phyloP scores from a whole-genome alignment of 352 stramenopile species.

The Pythium oligandrum region DNA sequence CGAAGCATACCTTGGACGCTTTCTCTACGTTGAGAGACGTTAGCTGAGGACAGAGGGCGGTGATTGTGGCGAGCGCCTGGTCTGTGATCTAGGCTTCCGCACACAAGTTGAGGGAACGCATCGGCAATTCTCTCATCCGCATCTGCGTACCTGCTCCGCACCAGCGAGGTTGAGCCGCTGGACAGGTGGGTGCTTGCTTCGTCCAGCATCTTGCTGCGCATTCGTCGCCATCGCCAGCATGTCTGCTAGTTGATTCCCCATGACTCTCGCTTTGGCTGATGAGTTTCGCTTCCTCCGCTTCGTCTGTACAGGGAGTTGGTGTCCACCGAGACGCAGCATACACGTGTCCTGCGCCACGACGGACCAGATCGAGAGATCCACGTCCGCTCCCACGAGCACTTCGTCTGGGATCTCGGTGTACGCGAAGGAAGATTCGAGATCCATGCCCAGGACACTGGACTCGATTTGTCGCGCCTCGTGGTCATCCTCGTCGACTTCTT shows the following conservation, averaged over 20 bases:
- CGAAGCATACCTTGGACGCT: slow-evolving; percentile 29
- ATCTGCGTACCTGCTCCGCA: slow-evolving; percentile 38
- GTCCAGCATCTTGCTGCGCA: too few species aligned
- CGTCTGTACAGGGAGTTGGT: not conserved
- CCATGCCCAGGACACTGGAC: slow-evolving; percentile 13
- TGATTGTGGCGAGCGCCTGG: slow-evolving; percentile 29
- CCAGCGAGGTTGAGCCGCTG: slow-evolving; percentile 45
- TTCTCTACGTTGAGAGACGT: slow-evolving; percentile 35
- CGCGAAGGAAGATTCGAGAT: slow-evolving; percentile 38
- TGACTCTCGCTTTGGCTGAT: slow-evolving; percentile 4
- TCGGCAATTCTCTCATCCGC: too few species aligned
- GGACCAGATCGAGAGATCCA: slow-evolving; percentile 65
- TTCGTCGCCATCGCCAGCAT: not conserved
- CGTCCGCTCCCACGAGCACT: slow-evolving; percentile 41
- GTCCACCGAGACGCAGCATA: slow-evolving; percentile 28
- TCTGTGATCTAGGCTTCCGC: slow-evolving; percentile 37
- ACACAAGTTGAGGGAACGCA: not conserved
- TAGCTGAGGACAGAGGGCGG: slow-evolving; percentile 28
- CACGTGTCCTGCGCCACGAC: slow-evolving; percentile 61
- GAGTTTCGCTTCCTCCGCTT: slow-evolving; percentile 4
- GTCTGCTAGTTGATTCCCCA: slow-evolving; percentile 40
- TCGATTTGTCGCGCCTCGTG: slow-evolving; percentile 2
- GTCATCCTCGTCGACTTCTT: not conserved
- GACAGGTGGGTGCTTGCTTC: slow-evolving; percentile 2
- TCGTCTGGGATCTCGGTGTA: slow-evolving; percentile 67